phyloP scores from a whole-genome alignment of 2,329 filamentous ascomycete species.

The Colletotrichum spinosum region DNA sequence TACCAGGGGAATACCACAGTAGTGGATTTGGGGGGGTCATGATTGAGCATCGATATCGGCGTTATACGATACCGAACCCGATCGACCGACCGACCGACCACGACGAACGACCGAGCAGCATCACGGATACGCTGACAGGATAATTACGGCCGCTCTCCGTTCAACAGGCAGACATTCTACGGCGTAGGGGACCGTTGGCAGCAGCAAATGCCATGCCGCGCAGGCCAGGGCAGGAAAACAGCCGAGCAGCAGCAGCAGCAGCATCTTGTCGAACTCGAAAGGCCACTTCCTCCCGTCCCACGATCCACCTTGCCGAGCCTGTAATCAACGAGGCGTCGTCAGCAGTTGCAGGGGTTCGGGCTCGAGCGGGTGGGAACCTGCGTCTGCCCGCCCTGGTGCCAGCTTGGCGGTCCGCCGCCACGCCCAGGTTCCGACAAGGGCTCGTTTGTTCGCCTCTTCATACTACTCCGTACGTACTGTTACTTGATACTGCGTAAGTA shows the following conservation, averaged over 20 bases:
- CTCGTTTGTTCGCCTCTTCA: too few species aligned
- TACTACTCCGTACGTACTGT: too few species aligned
- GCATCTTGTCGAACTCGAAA: conserved; percentile 27
- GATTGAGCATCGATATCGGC: background rate
- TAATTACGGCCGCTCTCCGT: background rate
- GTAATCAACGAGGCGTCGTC: conserved; percentile 37
- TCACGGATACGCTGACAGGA: background rate
- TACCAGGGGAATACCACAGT: background rate
- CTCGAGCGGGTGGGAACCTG: conserved; percentile 27
- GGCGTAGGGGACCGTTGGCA: background rate
- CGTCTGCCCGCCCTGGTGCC: conserved; percentile 33
- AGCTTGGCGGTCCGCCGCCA: conserved; percentile 29
- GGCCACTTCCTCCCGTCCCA: conserved; percentile 17
- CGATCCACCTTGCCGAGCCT: conserved; percentile 35
- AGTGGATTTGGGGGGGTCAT: background rate
- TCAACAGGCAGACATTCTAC: background rate
- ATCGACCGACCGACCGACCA: conserved; percentile 4
- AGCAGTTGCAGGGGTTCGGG: conserved; percentile 27
- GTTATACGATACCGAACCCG: background rate
- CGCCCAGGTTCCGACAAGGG: background rate
- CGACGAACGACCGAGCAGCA: background rate
- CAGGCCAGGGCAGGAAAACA: conserved; percentile 8
- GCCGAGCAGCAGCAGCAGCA: conserved; percentile 11
- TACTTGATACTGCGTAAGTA: too few species aligned
- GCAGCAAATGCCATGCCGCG: background rate